Evolutionary conservation across 73 alveolate genomes (phyloP).

Genomic region (Uronychia setigera): DNA sequence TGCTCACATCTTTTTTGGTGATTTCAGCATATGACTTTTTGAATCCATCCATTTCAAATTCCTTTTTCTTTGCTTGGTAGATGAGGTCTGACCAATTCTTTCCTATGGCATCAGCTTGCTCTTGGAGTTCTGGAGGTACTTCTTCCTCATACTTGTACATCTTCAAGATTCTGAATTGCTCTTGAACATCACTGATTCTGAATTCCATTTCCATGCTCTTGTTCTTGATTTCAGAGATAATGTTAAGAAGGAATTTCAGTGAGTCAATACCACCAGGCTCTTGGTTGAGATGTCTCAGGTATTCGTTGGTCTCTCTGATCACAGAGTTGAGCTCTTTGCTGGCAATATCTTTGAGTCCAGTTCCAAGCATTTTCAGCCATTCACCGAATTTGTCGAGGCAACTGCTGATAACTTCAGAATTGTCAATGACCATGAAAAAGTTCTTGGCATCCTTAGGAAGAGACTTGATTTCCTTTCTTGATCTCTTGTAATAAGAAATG

Average conservation of each 20-base stretch:
- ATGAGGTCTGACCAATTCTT: conserved; percentile 93
- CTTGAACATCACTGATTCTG: conserved; percentile 95
- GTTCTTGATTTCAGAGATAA: conserved; percentile 91
- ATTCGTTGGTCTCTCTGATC: conserved; percentile 88
- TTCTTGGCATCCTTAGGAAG: conserved; percentile 69
- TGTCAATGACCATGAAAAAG: conserved; percentile 65
- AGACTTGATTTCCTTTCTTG: conserved; percentile 30
- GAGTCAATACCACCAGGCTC: conserved; percentile 92
- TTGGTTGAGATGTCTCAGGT: conserved; percentile 75
- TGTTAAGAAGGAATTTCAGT: conserved; percentile 86
- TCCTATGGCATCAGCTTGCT: conserved; percentile 76
- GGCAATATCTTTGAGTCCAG: conserved; percentile 85
- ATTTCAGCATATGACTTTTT: conserved; percentile 94
- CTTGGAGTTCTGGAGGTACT: conserved; percentile 83
- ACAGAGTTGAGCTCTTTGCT: conserved; percentile 85
- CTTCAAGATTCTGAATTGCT: conserved; percentile 92
- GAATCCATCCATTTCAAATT: conserved; percentile 88
- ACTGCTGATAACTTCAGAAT: conserved; percentile 44
- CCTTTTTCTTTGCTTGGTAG: conserved; percentile 96
- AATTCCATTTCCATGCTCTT: conserved; percentile 97
- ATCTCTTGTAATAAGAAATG: conserved; percentile 25
- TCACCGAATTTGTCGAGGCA: conserved; percentile 67
- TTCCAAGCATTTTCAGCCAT: conserved; percentile 89
- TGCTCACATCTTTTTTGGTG: conserved; percentile 91
- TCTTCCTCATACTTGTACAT: conserved; percentile 87